Evolutionary conservation across 164 flowering plant species (phyloP).

Genomic region (Vitis rotundifolia): DNA sequence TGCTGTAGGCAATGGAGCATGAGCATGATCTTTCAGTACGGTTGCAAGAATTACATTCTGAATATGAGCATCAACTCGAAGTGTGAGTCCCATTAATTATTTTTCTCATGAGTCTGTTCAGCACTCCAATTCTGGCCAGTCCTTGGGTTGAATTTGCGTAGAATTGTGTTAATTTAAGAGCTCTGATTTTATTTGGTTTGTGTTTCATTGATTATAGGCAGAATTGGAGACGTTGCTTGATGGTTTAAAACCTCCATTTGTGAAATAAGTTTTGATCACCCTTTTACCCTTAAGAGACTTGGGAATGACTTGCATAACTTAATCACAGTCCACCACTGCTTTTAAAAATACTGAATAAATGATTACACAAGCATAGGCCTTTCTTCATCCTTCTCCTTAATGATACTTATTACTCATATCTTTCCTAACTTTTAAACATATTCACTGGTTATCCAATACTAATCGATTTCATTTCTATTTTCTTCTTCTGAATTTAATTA

Average conservation of each 20-base stretch:
- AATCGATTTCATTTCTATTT: background rate
- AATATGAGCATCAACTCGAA: conserved; percentile 75
- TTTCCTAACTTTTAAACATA: too few species aligned
- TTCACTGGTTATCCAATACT: background rate
- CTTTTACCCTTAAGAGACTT: too few species aligned
- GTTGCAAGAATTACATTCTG: conserved; percentile 68
- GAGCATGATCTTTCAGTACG: conserved; percentile 63
- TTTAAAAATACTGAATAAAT: too few species aligned
- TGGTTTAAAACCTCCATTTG: too few species aligned
- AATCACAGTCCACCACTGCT: too few species aligned
- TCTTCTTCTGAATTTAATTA: background rate
- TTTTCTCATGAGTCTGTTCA: background rate
- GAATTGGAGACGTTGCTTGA: too few species aligned
- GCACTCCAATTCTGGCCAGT: background rate
- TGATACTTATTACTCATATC: too few species aligned
- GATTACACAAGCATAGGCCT: too few species aligned
- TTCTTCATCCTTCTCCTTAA: too few species aligned
- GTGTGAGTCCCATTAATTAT: conserved; percentile 44
- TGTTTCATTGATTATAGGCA: too few species aligned
- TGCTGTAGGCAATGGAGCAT: conserved; percentile 65
- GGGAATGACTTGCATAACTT: too few species aligned
- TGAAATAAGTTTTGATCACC: too few species aligned
- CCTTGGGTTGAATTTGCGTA: background rate
- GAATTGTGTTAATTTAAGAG: background rate
- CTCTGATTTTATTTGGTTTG: background rate